Conservation (phyloP, 2,329 filamentous ascomycete genomes). For the Ustulina deusta region DNA sequence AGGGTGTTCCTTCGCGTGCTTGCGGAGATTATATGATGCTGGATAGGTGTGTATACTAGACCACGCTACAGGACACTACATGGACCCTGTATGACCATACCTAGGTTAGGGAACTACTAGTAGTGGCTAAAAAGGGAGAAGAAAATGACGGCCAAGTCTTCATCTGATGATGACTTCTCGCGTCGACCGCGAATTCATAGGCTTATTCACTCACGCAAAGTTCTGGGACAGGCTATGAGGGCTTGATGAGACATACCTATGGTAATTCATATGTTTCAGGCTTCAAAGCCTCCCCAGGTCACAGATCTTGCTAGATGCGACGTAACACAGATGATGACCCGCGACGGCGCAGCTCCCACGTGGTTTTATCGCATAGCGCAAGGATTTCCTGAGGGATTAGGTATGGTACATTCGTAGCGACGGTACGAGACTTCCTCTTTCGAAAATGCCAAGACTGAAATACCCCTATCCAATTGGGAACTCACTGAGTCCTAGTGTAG, state of each 20-base stretch:
- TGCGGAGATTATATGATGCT: conserved; percentile 15
- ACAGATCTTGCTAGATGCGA: conserved; percentile 14
- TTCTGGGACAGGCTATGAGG: not conserved
- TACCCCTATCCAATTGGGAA: conserved; percentile 10
- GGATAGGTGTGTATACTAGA: conserved; percentile 2
- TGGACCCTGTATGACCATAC: not conserved
- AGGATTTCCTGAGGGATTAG: not conserved
- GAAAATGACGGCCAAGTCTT: not conserved
- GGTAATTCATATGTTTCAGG: conserved; percentile 1
- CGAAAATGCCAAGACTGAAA: conserved; percentile 5
- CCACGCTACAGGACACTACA: too few species aligned
- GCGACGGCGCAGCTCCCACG: conserved; percentile 32
- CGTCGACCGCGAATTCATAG: conserved; percentile 13
- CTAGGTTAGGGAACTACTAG: not conserved
- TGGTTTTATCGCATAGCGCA: conserved; percentile 16
- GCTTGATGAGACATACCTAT: not conserved
- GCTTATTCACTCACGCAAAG: not conserved
- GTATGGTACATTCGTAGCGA: conserved; percentile 2
- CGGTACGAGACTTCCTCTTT: conserved; percentile 8
- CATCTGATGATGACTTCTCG: conserved; percentile 22
- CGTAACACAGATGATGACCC: conserved; percentile 4
- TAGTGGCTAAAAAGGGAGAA: conserved; percentile 6
- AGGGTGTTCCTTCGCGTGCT: conserved; percentile 27
- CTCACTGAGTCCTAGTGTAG: not conserved
- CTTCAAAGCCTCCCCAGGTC: conserved; percentile 3